These are phyloP conservation scores for Bisporella sp. DNA, from an alignment of 2,329 filamentous ascomycete species.

Conservation along the genomic window DNA sequence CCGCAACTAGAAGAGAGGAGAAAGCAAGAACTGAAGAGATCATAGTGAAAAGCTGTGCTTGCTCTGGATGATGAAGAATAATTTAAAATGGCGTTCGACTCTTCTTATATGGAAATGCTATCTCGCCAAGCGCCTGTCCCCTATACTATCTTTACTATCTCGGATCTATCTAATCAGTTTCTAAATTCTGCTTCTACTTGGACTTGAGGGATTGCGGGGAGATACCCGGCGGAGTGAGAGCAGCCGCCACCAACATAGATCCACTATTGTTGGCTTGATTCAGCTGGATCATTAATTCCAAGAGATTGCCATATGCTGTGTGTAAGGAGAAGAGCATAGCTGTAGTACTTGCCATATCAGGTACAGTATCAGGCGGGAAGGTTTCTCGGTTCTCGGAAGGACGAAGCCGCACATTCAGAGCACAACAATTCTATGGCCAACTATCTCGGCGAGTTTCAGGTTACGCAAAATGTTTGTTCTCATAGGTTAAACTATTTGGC, in stretches of 20 bases:
- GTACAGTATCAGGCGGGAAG: no score
- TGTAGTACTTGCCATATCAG: no score
- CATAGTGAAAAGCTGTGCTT: slow-evolving; percentile 18
- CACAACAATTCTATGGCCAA: no score
- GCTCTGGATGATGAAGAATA: slow-evolving; percentile 9
- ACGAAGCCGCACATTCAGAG: no score
- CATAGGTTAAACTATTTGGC: no score
- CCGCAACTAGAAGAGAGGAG: slow-evolving; percentile 36
- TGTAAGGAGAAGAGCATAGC: neutral
- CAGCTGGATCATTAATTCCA: slow-evolving; percentile 2
- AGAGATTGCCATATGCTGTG: neutral
- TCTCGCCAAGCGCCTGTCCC: slow-evolving; percentile 1
- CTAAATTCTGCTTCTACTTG: neutral
- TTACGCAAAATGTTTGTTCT: no score
- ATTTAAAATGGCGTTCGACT: slow-evolving; percentile 3
- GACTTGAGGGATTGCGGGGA: slow-evolving; percentile 21
- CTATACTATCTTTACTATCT: neutral
- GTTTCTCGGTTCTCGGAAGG: no score
- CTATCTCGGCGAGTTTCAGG: no score
- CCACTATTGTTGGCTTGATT: slow-evolving; percentile 9
- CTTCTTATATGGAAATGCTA: slow-evolving; percentile 17
- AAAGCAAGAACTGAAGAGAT: slow-evolving; percentile 30
- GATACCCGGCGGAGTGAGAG: slow-evolving; percentile 16
- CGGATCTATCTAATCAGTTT: neutral
- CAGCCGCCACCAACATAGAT: slow-evolving; percentile 13